These are phyloP conservation scores for Hypoxylon sp. DNA, from an alignment of 2,329 filamentous ascomycete species.

Conservation along the genomic window DNA sequence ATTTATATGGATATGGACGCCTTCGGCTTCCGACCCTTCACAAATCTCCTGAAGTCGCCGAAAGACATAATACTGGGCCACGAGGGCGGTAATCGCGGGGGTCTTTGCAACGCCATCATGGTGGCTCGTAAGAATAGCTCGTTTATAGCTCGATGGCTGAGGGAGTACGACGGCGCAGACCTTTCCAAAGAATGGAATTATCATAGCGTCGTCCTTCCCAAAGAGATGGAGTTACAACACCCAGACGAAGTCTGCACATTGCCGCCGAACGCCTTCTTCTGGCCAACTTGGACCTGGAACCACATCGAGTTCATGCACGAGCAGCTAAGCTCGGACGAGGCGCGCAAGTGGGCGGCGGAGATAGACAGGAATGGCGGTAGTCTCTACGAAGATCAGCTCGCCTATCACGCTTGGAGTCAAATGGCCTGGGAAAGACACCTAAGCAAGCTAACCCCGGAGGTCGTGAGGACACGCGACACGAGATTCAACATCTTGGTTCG, in stretches of 20 bases:
- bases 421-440: slow-evolving; percentile 56
- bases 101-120: slow-evolving; percentile 59
- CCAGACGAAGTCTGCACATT: slow-evolving; percentile 56
- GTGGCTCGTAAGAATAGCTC: slow-evolving; percentile 55
- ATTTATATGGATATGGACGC: slow-evolving; percentile 58
- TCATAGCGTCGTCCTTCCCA: slow-evolving; percentile 56
- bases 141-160: slow-evolving; percentile 57
- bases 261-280: slow-evolving; percentile 57
- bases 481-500: slow-evolving; percentile 58
- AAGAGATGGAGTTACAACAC: slow-evolving; percentile 50
- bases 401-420: slow-evolving; percentile 59
- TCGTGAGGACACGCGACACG: slow-evolving; percentile 54
- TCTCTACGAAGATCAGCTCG: slow-evolving; percentile 56
- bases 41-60: slow-evolving; percentile 50
- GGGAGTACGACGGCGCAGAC: slow-evolving; percentile 54
- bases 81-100: slow-evolving; percentile 58
- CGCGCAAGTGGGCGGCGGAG: slow-evolving; percentile 51
- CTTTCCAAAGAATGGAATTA: slow-evolving; percentile 58
- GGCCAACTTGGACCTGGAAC: slow-evolving; percentile 59
- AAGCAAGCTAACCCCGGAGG: slow-evolving; percentile 53
- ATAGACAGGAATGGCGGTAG: slow-evolving; percentile 55
- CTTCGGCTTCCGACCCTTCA: slow-evolving; percentile 55
- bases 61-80: slow-evolving; percentile 55
- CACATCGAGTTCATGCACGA: slow-evolving; percentile 59
- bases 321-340: slow-evolving; percentile 50